Conservation (phyloP, 2,329 filamentous ascomycete species). For the Fusarium virguliforme region DNA sequence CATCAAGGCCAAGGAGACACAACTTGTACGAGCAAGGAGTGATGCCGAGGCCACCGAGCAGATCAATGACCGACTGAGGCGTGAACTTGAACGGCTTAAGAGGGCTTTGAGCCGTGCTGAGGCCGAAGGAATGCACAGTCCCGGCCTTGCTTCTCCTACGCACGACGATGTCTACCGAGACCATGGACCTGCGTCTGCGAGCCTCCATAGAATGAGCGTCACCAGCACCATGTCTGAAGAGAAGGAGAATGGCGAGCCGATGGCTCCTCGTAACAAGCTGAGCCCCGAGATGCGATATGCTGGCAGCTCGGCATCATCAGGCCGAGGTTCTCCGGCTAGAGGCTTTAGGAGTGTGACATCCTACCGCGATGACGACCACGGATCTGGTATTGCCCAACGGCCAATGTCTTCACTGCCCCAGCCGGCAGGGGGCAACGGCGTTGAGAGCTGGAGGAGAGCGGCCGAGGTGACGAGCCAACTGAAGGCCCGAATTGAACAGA, state of each 20-base stretch:
- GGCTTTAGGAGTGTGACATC: constrained; percentile 63
- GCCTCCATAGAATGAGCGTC: constrained; percentile 72
- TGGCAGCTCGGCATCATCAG: constrained; percentile 67
- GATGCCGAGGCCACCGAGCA: constrained; percentile 92
- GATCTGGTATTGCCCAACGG: constrained; percentile 52
- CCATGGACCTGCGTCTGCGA: constrained; percentile 58
- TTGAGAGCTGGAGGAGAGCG: constrained; percentile 95
- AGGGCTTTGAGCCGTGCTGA: constrained; percentile 81
- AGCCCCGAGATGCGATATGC: constrained; percentile 70
- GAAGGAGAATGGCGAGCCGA: constrained; percentile 78
- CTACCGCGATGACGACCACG: constrained; percentile 56
- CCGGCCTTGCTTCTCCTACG: constrained; percentile 66
- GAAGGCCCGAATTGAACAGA: constrained; percentile 97
- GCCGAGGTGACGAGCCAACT: constrained; percentile 98
- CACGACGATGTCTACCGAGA: constrained; percentile 76
- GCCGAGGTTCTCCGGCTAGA: constrained; percentile 72
- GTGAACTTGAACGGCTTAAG: constrained; percentile 94
- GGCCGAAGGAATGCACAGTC: constrained; percentile 59
- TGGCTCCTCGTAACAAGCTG: constrained; percentile 67
- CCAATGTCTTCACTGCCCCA: constrained; percentile 58
- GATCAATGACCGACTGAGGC: constrained; percentile 84
- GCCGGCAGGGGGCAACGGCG: constrained; percentile 54
- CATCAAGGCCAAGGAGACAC: constrained; percentile 98
- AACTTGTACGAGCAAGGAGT: constrained; percentile 90
- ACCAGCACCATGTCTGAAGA: constrained; percentile 80